phyloP scores from a whole-genome alignment of 257 asterid species.

The Petunia secreta region DNA sequence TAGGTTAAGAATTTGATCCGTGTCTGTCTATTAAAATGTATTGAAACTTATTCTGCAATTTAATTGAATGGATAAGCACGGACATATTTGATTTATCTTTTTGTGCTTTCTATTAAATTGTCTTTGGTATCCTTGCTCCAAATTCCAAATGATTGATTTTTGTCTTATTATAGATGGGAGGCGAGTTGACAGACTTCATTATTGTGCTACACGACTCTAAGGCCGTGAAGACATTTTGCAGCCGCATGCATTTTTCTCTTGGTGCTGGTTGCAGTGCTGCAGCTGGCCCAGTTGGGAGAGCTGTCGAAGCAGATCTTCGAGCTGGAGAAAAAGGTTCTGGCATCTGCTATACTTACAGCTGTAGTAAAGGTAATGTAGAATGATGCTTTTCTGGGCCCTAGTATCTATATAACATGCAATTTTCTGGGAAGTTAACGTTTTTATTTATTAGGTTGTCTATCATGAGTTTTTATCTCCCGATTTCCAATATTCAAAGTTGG shows the following conservation, averaged over 20 bases:
- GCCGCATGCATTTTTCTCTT: constrained; percentile 97
- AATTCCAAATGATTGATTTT: background rate
- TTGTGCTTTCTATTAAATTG: background rate
- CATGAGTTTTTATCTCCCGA: background rate
- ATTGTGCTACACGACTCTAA: constrained; percentile 83
- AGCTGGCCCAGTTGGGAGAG: constrained; percentile 98
- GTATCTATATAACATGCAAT: background rate
- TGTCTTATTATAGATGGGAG: constrained; percentile 63
- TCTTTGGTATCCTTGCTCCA: constrained; percentile 10
- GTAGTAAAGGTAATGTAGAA: constrained; percentile 82
- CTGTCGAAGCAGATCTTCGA: constrained; percentile 91
- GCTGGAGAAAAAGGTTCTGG: constrained; percentile 99
- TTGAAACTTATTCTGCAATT: constrained; percentile 7
- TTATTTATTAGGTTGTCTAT: no score
- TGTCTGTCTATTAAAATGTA: background rate
- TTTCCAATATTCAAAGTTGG: background rate
- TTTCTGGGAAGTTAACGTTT: no score
- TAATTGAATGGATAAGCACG: background rate
- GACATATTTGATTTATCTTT: background rate
- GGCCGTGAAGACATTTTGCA: constrained; percentile 95
- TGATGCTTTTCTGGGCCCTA: background rate
- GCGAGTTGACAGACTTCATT: constrained; percentile 96
- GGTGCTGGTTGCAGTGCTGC: constrained; percentile 99
- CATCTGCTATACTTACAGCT: constrained; percentile 97
- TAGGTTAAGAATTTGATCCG: constrained; percentile 1